Evolutionary conservation across 768 basidiomycete species (phyloP).

Genomic region (Macrolepiota dolichaula): DNA sequence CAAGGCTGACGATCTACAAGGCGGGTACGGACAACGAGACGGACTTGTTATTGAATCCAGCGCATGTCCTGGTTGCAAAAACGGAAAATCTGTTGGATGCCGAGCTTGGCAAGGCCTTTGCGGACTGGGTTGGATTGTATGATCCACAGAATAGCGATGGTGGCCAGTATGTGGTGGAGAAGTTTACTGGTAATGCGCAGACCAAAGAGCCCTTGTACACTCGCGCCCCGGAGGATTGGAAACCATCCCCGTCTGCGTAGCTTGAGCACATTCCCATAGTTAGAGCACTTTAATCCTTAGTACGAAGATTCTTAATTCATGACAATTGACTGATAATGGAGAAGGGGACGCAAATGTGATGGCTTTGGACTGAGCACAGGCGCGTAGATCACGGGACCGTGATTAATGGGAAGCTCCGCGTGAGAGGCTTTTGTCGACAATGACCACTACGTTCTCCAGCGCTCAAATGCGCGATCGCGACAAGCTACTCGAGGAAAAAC

Average conservation of each 20-base stretch:
- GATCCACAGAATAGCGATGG: conserved; percentile 23
- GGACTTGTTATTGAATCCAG: conserved; percentile 47
- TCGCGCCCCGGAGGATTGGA: conserved; percentile 20
- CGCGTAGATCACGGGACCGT: neutral
- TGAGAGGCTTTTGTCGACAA: neutral
- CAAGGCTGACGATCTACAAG: conserved; percentile 34
- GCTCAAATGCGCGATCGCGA: conserved; percentile 28
- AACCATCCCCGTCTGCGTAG: neutral
- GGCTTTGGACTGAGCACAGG: too few species aligned
- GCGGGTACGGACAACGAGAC: conserved; percentile 34
- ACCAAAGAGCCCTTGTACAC: conserved; percentile 25
- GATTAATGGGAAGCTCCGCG: neutral
- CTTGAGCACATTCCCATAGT: neutral
- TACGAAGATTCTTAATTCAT: neutral
- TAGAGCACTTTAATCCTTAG: neutral
- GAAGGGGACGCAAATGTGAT: too few species aligned
- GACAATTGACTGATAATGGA: neutral
- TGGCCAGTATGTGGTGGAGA: conserved; percentile 39
- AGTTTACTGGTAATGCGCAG: conserved; percentile 31
- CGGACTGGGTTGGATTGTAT: conserved; percentile 37
- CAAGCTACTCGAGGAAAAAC: conserved; percentile 26
- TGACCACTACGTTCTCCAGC: conserved; percentile 23
- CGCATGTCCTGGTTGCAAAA: conserved; percentile 36
- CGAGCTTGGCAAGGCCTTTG: conserved; percentile 33
- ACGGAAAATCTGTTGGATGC: conserved; percentile 21